A percentile compares a stretch with the other conserved stretches of the same genome.
Conservation (phyloP, 2,329 filamentous ascomycete genomes). For the Didymosphaeria variabile region DNA sequence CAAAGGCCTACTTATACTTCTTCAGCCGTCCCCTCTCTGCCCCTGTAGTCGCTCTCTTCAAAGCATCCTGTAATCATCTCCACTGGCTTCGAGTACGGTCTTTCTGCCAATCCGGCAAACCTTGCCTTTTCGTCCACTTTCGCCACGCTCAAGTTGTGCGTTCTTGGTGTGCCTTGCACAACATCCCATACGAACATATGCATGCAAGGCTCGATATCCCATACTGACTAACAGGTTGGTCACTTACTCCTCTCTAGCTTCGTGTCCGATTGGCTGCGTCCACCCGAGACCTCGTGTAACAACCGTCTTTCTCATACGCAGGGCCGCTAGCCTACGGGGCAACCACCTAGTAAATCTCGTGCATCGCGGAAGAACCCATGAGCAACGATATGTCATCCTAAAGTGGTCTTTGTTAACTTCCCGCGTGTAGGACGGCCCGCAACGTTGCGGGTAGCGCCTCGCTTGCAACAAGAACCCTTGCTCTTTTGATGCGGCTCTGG, state of each 20-base stretch:
- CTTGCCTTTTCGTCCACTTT: background rate
- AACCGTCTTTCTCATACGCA: background rate
- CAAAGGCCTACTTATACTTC: conserved; percentile 37
- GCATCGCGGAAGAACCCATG: background rate
- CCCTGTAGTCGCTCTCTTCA: conserved; percentile 2
- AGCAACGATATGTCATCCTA: background rate
- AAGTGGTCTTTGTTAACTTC: conserved; percentile 16
- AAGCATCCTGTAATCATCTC: conserved; percentile 23
- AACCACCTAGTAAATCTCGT: background rate
- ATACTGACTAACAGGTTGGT: conserved; percentile 26
- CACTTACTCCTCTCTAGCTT: background rate
- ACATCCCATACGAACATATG: conserved; percentile 10
- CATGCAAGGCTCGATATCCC: conserved; percentile 18
- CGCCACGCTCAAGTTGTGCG: background rate
- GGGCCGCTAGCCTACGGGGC: conserved; percentile 9
- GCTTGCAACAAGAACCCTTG: conserved; percentile 24
- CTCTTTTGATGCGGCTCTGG: conserved; percentile 18
- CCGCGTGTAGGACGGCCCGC: background rate
- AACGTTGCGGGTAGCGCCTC: conserved; percentile 15
- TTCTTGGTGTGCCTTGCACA: background rate
- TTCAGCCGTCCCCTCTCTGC: background rate
- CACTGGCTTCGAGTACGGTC: conserved; percentile 1
- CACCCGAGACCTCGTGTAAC: background rate
- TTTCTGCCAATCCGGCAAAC: background rate
- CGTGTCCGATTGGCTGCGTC: conserved; percentile 7